phyloP scores from a whole-genome alignment of 2,329 filamentous ascomycete genomes.

The Pseudogymnoascus sp. region DNA sequence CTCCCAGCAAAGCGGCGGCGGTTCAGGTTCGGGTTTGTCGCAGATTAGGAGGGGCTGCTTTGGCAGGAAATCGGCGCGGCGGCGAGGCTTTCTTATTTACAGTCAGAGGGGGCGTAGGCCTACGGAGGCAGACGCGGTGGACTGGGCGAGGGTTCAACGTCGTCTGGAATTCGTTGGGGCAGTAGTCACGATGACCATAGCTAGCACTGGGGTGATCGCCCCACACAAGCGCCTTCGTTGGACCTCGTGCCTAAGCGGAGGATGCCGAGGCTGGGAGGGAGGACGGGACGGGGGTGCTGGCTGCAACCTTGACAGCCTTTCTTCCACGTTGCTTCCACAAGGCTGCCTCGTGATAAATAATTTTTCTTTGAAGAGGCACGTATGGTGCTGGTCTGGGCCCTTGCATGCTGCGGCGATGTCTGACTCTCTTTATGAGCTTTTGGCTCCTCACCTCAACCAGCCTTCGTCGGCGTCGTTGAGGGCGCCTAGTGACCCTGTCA shows the following conservation, averaged over 20 bases:
- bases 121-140: not conserved
- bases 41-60: not conserved
- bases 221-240: constrained; percentile 1
- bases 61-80: not conserved
- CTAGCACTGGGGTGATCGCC: constrained; percentile 1
- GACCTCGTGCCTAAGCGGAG: constrained; percentile 1
- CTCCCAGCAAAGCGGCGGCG: not conserved
- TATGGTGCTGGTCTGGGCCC: constrained; percentile 7
- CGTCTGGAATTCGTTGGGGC: constrained; percentile 1
- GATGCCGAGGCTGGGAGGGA: not conserved
- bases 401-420: constrained; percentile 40
- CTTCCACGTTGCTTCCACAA: not conserved
- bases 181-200: constrained; percentile 6
- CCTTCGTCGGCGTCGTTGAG: constrained; percentile 27
- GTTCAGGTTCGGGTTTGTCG: not conserved
- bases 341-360: constrained; percentile 6
- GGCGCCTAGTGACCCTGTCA: constrained; percentile 38
- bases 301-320: constrained; percentile 1
- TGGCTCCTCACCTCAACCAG: constrained; percentile 51
- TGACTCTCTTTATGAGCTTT: constrained; percentile 67
- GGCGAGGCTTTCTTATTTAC: not conserved
- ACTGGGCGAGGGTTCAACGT: not conserved
- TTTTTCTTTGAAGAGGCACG: not conserved
- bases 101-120: not conserved
- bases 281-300: no score